These are phyloP conservation scores for Lanmaoa rubissima DNA, from an alignment of 768 basidiomycete species.

Conservation along the genomic window DNA sequence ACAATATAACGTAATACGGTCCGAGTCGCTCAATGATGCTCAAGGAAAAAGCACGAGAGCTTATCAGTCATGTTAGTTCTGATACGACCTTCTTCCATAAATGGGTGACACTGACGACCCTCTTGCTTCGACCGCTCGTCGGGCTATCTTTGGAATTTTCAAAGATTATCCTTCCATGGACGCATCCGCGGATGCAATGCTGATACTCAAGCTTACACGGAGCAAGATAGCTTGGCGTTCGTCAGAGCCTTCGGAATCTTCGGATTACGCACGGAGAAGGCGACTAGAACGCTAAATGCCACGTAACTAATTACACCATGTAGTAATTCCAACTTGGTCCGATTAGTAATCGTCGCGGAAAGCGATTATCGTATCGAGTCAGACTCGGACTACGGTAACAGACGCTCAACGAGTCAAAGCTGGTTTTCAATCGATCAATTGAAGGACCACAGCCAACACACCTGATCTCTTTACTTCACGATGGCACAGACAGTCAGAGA, in stretches of 20 bases:
- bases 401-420: conserved; percentile 6
- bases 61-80: background rate
- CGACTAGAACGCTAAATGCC: background rate
- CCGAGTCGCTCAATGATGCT: background rate
- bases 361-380: background rate
- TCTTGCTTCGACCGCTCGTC: background rate
- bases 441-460: background rate
- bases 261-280: background rate
- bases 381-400: background rate
- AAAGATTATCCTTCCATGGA: background rate
- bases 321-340: too few species aligned
- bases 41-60: background rate
- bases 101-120: background rate
- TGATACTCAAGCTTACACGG: background rate
- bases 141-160: conserved; percentile 9
- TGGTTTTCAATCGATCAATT: conserved; percentile 1
- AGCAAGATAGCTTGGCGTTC: background rate
- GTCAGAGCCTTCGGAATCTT: background rate
- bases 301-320: background rate
- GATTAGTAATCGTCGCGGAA: conserved; percentile 17
- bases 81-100: background rate
- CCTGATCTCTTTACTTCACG: background rate
- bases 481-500: conserved; percentile 60
- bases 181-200: background rate
- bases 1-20: background rate